phyloP scores from a whole-genome alignment of 1,139 yeast species.

The Hansenula sp. region DNA sequence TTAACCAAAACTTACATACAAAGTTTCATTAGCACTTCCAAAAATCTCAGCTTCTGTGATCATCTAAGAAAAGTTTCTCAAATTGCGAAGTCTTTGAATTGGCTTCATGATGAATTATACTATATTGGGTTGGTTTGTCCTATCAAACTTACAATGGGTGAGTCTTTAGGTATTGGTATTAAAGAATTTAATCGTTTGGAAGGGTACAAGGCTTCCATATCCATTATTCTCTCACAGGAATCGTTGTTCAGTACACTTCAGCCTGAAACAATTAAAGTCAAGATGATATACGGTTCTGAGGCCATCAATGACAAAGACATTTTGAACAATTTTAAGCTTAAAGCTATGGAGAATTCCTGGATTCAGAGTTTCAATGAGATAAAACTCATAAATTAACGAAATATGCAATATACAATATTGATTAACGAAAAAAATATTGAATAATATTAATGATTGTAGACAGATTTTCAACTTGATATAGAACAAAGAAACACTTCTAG shows the following conservation, averaged over 20 bases:
- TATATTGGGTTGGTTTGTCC: conserved; percentile 12
- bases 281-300: conserved; percentile 12
- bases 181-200: conserved; percentile 11
- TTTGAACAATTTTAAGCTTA: background rate
- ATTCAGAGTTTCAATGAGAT: background rate
- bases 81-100: conserved; percentile 1
- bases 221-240: conserved; percentile 7
- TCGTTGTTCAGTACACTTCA: conserved; percentile 5
- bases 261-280: conserved; percentile 3
- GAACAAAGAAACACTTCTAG: no score
- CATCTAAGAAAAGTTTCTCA: conserved; percentile 2
- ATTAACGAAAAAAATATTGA: no score
- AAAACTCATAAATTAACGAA: background rate
- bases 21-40: background rate
- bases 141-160: conserved; percentile 3
- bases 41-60: background rate
- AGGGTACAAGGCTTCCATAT: conserved; percentile 13
- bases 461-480: no score
- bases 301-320: background rate
- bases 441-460: no score
- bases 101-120: conserved; percentile 13
- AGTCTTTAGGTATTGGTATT: conserved; percentile 9
- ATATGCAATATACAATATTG: background rate
- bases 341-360: background rate
- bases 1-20: conserved; percentile 5